These are phyloP conservation scores for Nakazawaea populi DNA, from an alignment of 805 yeast genomes.

Conservation along the genomic window DNA sequence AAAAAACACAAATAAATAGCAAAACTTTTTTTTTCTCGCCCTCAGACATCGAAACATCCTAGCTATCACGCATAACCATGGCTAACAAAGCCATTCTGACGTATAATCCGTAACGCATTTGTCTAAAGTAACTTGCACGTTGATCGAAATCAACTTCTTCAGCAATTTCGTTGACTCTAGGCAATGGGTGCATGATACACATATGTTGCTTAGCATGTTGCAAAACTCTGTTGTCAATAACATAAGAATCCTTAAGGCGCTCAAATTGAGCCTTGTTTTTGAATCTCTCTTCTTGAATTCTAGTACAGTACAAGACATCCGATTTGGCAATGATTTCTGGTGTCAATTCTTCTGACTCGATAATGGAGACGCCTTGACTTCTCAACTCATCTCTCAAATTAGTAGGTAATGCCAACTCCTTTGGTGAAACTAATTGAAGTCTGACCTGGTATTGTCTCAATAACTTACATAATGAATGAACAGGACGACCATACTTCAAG, in stretches of 20 bases:
- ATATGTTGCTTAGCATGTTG: conserved; percentile 94
- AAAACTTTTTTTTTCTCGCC: background rate
- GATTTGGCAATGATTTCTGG: conserved; percentile 82
- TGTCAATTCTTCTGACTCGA: conserved; percentile 73
- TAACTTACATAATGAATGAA: conserved; percentile 89
- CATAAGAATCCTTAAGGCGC: conserved; percentile 83
- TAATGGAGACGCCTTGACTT: conserved; percentile 60
- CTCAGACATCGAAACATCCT: background rate
- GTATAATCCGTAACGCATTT: conserved; percentile 96
- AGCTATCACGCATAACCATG: conserved; percentile 81
- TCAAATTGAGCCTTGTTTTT: conserved; percentile 68
- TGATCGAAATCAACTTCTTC: conserved; percentile 99
- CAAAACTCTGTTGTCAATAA: conserved; percentile 88
- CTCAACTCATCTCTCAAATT: conserved; percentile 61
- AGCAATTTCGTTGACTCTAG: conserved; percentile 92
- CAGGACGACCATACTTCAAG: conserved; percentile 96
- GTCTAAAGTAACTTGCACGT: conserved; percentile 99
- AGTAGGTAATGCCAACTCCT: conserved; percentile 79
- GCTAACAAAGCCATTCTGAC: conserved; percentile 99
- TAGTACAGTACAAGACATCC: conserved; percentile 95
- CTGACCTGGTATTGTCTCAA: conserved; percentile 90
- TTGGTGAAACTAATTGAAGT: conserved; percentile 87
- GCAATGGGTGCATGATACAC: conserved; percentile 99
- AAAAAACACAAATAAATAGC: background rate
- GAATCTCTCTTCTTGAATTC: conserved; percentile 97